phyloP scores from a whole-genome alignment of 805 yeast genomes.

The Kodamaea leandrae region DNA sequence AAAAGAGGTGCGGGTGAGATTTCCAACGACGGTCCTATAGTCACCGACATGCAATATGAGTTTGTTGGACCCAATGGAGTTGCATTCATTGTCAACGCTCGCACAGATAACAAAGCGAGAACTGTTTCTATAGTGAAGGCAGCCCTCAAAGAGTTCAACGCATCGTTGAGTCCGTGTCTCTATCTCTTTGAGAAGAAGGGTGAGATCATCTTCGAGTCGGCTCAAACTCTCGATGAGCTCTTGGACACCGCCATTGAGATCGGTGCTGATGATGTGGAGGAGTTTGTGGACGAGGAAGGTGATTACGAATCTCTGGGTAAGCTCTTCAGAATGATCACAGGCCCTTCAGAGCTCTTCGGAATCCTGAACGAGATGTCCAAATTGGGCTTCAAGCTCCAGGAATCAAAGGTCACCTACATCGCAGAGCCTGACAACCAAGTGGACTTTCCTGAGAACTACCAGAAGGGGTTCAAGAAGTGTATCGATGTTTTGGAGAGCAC shows the following conservation, averaged over 20 bases:
- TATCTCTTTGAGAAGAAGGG: constrained; percentile 82
- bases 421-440: constrained; percentile 62
- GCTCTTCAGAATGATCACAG: constrained; percentile 52
- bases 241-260: constrained; percentile 74
- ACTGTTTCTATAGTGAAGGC: constrained; percentile 74
- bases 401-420: constrained; percentile 66
- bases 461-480: constrained; percentile 54
- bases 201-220: constrained; percentile 53
- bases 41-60: constrained; percentile 64
- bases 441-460: constrained; percentile 51
- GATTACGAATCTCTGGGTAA: constrained; percentile 35
- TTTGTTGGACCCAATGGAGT: constrained; percentile 93
- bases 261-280: constrained; percentile 79
- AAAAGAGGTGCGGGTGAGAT: constrained; percentile 77
- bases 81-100: constrained; percentile 78
- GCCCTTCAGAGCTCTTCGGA: constrained; percentile 57
- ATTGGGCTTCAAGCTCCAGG: constrained; percentile 56
- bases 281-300: constrained; percentile 39
- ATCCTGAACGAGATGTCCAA: constrained; percentile 58
- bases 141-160: constrained; percentile 67
- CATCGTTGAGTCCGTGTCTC: constrained; percentile 70
- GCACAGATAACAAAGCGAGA: constrained; percentile 85
- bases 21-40: constrained; percentile 41
- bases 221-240: constrained; percentile 55
- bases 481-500: constrained; percentile 63